Conservation (phyloP, 1,284 basidiomycete genomes). For the Ustilago curta region DNA sequence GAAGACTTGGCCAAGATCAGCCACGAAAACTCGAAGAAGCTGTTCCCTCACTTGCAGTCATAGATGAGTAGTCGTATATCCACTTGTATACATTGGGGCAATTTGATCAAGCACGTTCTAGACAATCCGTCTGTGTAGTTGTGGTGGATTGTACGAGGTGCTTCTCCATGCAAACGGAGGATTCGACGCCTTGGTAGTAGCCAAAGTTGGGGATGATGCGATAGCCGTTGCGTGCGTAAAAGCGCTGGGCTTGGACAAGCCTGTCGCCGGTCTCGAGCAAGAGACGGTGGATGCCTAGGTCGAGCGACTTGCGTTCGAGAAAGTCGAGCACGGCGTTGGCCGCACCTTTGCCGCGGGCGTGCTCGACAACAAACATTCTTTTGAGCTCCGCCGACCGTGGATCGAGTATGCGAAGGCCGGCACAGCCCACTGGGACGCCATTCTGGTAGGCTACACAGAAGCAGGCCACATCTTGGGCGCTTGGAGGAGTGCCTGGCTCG, state of each 20-base stretch:
- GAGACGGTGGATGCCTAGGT: slow-evolving; percentile 16
- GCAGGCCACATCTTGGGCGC: slow-evolving; percentile 21
- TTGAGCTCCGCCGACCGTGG: slow-evolving; percentile 35
- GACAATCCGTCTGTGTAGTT: neutral
- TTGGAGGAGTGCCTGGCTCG: slow-evolving; percentile 31
- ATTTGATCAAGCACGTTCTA: neutral
- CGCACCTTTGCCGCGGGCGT: slow-evolving; percentile 31
- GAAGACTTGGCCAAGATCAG: slow-evolving; percentile 48
- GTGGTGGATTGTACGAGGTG: neutral
- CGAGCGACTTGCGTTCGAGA: slow-evolving; percentile 25
- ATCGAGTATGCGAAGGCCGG: slow-evolving; percentile 30
- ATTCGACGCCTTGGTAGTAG: slow-evolving; percentile 31
- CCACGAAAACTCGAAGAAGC: slow-evolving; percentile 48
- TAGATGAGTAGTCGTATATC: neutral
- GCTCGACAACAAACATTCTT: slow-evolving; percentile 36
- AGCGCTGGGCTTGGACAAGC: slow-evolving; percentile 32
- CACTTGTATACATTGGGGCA: neutral
- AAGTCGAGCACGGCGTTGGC: slow-evolving; percentile 30
- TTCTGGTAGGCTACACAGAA: slow-evolving; percentile 42
- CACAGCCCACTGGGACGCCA: slow-evolving; percentile 23
- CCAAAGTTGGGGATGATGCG: slow-evolving; percentile 37
- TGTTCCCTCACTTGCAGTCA: slow-evolving; percentile 44
- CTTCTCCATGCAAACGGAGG: slow-evolving; percentile 46
- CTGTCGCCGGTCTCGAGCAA: slow-evolving; percentile 40
- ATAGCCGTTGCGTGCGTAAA: slow-evolving; percentile 38